A percentile compares a stretch with the other conserved stretches of the same genome.
Conservation (phyloP, 2,329 filamentous ascomycete species). For the Colletotrichum tanaceti region DNA sequence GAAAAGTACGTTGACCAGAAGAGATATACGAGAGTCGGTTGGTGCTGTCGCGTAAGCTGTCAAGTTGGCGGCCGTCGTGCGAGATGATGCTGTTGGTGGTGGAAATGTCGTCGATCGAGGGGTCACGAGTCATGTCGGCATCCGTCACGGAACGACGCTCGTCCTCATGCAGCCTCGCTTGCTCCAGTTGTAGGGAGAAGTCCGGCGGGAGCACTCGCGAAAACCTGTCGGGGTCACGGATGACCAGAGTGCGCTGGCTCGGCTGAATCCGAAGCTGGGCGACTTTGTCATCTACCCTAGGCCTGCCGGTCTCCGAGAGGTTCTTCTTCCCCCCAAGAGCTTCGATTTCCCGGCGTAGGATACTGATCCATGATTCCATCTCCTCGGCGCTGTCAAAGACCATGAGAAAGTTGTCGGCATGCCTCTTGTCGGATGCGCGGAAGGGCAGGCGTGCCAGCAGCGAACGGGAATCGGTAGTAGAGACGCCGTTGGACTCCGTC, state of each 20-base stretch:
- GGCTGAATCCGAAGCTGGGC: constrained; percentile 52
- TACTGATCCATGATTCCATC: constrained; percentile 80
- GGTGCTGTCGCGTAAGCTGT: constrained; percentile 66
- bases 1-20: constrained; percentile 68
- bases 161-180: constrained; percentile 42
- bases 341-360: constrained; percentile 77
- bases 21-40: constrained; percentile 71
- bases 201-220: constrained; percentile 54
- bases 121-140: constrained; percentile 51
- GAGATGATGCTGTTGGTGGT: constrained; percentile 68
- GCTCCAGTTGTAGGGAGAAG: constrained; percentile 48
- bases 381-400: constrained; percentile 78
- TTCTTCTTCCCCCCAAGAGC: constrained; percentile 74
- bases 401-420: constrained; percentile 74
- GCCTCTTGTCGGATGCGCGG: constrained; percentile 66
- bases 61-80: constrained; percentile 68
- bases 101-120: constrained; percentile 65
- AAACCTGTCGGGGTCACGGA: constrained; percentile 61
- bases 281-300: constrained; percentile 55
- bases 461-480: constrained; percentile 66
- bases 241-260: constrained; percentile 61
- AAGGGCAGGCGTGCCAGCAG: constrained; percentile 74
- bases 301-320: constrained; percentile 68
- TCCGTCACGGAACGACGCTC: constrained; percentile 44
- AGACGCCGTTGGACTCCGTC: constrained; percentile 68